phyloP scores from a whole-genome alignment of 169 alveolate species.

The Theileria parva region DNA sequence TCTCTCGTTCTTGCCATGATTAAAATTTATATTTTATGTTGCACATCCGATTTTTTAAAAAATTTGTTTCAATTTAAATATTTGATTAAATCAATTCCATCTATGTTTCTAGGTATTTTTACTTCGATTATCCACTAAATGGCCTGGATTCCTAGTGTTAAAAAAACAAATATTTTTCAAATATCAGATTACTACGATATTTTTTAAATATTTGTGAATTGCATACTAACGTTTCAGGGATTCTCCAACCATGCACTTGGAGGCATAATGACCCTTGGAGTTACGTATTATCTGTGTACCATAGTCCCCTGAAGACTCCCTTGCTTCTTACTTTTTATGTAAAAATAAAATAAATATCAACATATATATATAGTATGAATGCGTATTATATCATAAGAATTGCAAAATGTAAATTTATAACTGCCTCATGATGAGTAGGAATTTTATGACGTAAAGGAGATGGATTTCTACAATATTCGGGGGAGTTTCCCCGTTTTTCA shows the following conservation, averaged over 20 bases:
- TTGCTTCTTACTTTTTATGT: neutral
- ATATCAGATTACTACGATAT: neutral
- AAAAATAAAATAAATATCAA: neutral
- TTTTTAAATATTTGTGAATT: conserved; percentile 1
- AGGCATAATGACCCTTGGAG: conserved; percentile 5
- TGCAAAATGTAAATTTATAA: neutral
- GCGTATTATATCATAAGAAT: too few relatives aligned
- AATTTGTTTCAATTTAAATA: neutral
- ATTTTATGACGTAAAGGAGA: conserved; percentile 51
- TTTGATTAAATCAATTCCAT: neutral
- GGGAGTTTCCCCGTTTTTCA: neutral
- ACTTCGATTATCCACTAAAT: neutral
- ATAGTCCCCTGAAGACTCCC: neutral
- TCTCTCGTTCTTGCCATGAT: conserved; percentile 13
- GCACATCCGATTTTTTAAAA: conserved; percentile 11
- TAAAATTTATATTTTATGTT: neutral
- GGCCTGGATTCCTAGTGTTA: neutral
- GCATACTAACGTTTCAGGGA: conserved; percentile 10
- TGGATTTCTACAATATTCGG: conserved; percentile 42
- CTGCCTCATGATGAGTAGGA: conserved; percentile 55
- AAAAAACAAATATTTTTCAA: neutral
- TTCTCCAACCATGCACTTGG: conserved; percentile 28
- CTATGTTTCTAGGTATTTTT: neutral
- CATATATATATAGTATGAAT: neutral
- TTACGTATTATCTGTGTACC: neutral